Evolutionary conservation across 73 alveolate genomes (phyloP), one percentile per base, ranked within the genome.

Genomic region (Paramecium primaurelia): DNA sequence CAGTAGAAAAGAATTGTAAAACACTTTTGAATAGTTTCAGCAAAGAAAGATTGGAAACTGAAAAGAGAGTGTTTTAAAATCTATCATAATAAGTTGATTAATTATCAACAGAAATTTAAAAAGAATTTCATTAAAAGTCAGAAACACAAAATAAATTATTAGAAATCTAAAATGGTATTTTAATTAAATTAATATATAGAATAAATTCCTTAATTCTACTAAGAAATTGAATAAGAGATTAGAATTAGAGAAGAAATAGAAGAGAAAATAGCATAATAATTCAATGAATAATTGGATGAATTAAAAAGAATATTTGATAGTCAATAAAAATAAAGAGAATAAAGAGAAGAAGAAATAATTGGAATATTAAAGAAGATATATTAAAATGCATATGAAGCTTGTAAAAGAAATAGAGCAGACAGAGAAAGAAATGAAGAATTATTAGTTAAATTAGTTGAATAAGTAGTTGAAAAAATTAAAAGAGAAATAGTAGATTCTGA

Each of bases 341-440:
- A 68, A 47, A 77, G 94, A 71, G 94, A 89, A 51, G 94, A 89
- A 89, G 94, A 89, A 34, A 34, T 89, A 3, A 89, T 89, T 11
- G 84, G 84, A 22, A 89, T 89, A 22, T 64, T 89, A 32, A 89
- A 89, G 30, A 83, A 71, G 20, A 71, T 89, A 58, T 89, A 89
- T 16, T 71, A 77, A 9, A 89, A 54, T 51, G 91, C 88, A 16
- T 71, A 71, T 47, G 94, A 89, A n/a, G 90, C 90, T 4, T 71
- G 86, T 42, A 83, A 77, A 73, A 68, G 94, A 89, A 71, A 83
- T 51, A 89, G 75, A 71, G 71, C 80, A 28, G 94, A 89, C 4
- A 89, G 94, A 89, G 94, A 89, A 89, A 89, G 84, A 45, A 89
- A 83, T 71, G 94, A 89, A 89, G 94, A 89, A 71, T 51, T 89